phyloP scores from a whole-genome alignment of 2,329 filamentous ascomycete genomes.

The Cordyceps fumosorosea region DNA sequence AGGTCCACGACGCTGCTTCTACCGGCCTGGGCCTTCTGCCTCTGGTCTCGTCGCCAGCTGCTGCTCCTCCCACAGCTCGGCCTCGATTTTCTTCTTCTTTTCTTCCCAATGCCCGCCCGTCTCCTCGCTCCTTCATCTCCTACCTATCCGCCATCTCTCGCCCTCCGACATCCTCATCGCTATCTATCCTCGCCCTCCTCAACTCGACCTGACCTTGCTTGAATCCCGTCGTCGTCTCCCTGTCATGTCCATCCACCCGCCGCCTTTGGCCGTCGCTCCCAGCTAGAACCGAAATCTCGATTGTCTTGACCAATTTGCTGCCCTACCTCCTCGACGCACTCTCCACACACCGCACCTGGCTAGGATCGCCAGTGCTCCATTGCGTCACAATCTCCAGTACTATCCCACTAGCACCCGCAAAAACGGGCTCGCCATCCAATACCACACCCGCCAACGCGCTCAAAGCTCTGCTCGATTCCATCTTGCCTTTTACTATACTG shows the following conservation, averaged over 20 bases:
- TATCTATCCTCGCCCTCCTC: neutral
- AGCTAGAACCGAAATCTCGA: slow-evolving; percentile 8
- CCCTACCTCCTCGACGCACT: slow-evolving; percentile 1
- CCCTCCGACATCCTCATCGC: neutral
- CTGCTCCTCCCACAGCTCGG: neutral
- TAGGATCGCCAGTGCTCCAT: slow-evolving; percentile 11
- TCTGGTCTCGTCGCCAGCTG: neutral
- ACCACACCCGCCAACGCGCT: neutral
- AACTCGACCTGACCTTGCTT: neutral
- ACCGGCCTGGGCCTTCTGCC: neutral
- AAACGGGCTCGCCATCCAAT: slow-evolving; percentile 4
- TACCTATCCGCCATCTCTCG: neutral
- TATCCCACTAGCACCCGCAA: neutral
- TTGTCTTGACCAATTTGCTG: slow-evolving; percentile 6
- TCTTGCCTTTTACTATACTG: neutral
- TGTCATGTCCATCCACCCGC: neutral
- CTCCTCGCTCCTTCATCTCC: neutral
- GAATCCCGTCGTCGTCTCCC: neutral
- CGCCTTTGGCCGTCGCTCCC: neutral
- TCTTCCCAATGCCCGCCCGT: neutral
- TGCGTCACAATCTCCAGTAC: slow-evolving; percentile 12
- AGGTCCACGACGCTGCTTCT: neutral
- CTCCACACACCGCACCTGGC: slow-evolving; percentile 9
- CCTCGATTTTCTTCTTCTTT: neutral
- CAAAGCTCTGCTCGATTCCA: neutral